A percentile compares a stretch with the other conserved stretches of the same genome.
These are phyloP conservation scores for Orobanche coerulescens DNA, from an alignment of 257 asterid species.

Conservation along the genomic window DNA sequence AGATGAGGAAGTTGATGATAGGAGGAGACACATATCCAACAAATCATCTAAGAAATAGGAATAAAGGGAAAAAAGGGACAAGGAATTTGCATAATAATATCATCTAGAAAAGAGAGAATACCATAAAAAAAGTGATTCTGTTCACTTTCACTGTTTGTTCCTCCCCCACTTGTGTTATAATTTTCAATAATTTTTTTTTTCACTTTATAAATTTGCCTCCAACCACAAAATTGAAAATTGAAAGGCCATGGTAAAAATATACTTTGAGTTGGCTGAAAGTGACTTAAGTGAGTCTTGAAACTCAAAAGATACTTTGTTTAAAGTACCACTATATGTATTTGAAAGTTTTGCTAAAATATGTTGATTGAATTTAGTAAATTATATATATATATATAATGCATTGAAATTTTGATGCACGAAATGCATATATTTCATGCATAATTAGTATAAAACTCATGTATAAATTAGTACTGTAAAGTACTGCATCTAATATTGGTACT, in stretches of 20 bases:
- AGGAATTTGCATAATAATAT: conserved; percentile 23
- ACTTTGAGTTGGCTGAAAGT: conserved; percentile 25
- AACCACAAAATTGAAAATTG: not conserved
- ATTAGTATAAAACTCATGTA: too few species aligned
- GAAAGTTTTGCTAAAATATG: too few species aligned
- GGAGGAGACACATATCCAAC: conserved; percentile 11
- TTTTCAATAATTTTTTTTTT: not conserved
- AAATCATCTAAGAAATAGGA: conserved; percentile 22
- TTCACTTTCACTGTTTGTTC: conserved; percentile 6
- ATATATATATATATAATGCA: too few species aligned
- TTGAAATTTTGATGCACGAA: too few species aligned
- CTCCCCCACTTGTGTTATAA: conserved; percentile 7
- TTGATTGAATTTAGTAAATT: too few species aligned
- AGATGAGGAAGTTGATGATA: conserved; percentile 2
- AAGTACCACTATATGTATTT: too few species aligned
- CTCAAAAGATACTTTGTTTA: too few species aligned
- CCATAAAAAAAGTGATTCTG: conserved; percentile 20
- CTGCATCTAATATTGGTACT: too few species aligned
- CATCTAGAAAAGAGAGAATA: conserved; percentile 2
- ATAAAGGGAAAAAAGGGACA: not conserved
- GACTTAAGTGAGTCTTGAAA: conserved; percentile 19
- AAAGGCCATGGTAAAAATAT: conserved; percentile 12
- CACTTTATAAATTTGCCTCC: not conserved
- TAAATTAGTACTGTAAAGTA: too few species aligned
- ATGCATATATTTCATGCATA: too few species aligned